Evolutionary conservation across 2,329 filamentous ascomycete species (phyloP), one percentile per base, ranked within the genome.

Genomic region (Claviceps capensis): DNA sequence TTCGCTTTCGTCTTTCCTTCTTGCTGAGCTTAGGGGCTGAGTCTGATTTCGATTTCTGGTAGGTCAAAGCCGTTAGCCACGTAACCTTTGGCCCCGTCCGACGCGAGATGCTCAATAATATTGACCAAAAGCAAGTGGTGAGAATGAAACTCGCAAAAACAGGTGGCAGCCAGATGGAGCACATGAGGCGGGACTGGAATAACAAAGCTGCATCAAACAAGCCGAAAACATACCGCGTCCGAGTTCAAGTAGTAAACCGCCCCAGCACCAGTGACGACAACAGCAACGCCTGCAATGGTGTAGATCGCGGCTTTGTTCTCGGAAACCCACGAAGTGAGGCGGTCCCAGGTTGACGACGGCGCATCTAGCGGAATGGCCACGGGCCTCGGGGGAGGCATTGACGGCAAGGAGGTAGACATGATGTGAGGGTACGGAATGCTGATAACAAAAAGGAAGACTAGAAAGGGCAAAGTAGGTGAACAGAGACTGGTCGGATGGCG

Each of bases 221-320:
- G 40, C 22, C 11, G 40, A 42, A 34, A 34, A 68, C 67, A 44
- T 72, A 83, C 79, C 60, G 75, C 71, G 60, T 78, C 75, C 56
- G 69, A 72, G 57, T 73, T 85, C 59, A 95, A 75, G 69, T 96
- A 97, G 75, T 97, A 98, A 64, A 95, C 85, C 44, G 88, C 87
- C 60, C 93, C 91, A 37, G 90, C 91, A 55, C 87, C 88, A 14
- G 88, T 93, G 52, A 95, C 86, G 44, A 96, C 88, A 47, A 95
- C 79, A 51, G 91, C 91, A 54, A 95, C 86, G 63, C 93, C 93
- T 52, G 91, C 93, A 70, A 97, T 88, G 59, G 93, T 96, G 71
- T 96, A 98, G 57, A 95, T 90, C 51, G 91, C 79, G 47, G 88
- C 86, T 75, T 96, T 97, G 73, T 98, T 90, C 67, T 97, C 91